Percentiles rank a stretch among this genome's conserved stretches.
phyloP scores from a whole-genome alignment of 176 grass and related monocot species.

The Avena atlantica region DNA sequence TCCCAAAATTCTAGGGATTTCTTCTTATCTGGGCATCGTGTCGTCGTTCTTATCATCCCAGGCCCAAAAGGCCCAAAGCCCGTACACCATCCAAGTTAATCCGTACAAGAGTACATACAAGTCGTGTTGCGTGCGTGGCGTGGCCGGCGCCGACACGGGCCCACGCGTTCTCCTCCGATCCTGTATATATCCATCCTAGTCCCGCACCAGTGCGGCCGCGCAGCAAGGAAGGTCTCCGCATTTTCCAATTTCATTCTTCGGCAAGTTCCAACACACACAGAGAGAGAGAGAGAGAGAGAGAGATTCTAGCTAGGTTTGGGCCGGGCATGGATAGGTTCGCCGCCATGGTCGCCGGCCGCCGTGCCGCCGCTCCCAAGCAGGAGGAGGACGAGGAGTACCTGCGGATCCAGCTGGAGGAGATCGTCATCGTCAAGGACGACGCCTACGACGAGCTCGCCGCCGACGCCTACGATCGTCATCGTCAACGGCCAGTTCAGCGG shows the following conservation, averaged over 20 bases:
- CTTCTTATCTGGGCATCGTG: too few relatives aligned
- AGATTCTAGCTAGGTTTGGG: neutral
- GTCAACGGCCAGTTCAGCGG: constrained; percentile 11
- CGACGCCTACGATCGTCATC: constrained; percentile 42
- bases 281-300: neutral
- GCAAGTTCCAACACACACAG: neutral
- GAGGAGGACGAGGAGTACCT: constrained; percentile 1
- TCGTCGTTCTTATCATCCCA: too few relatives aligned
- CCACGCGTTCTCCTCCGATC: too few relatives aligned
- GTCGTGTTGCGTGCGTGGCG: too few relatives aligned
- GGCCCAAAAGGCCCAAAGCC: too few relatives aligned
- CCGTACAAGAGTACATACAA: too few relatives aligned
- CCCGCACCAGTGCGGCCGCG: too few relatives aligned
- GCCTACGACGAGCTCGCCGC: constrained; percentile 19
- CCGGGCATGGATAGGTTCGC: constrained; percentile 52
- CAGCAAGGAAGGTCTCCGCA: neutral
- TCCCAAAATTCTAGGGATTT: too few relatives aligned
- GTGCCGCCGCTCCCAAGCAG: neutral
- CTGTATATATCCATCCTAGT: too few relatives aligned
- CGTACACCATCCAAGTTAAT: too few relatives aligned
- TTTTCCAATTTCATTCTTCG: neutral
- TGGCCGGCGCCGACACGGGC: too few relatives aligned
- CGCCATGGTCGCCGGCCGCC: constrained; percentile 37
- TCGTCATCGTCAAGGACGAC: constrained; percentile 60
- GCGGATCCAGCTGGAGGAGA: constrained; percentile 57